Percentiles rank a stretch among this genome's conserved stretches.
phyloP scores from a whole-genome alignment of 1,284 basidiomycete genomes.

The Albatrellus sp. region DNA sequence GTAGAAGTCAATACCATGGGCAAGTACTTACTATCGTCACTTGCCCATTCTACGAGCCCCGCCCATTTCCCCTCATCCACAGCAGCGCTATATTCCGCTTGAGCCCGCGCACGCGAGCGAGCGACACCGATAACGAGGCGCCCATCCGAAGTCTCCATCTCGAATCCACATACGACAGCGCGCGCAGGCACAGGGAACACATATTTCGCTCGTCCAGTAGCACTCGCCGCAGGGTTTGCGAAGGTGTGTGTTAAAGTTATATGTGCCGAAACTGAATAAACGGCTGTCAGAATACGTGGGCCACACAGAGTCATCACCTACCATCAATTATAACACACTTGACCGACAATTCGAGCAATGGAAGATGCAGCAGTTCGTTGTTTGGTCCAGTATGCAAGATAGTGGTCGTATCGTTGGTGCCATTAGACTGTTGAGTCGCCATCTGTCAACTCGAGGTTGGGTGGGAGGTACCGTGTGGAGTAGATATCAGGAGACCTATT shows the following conservation, averaged over 20 bases:
- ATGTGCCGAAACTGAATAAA: conserved; percentile 31
- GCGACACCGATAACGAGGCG: conserved; percentile 30
- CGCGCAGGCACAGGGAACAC: conserved; percentile 46
- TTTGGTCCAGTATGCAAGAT: conserved; percentile 23
- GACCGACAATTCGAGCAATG: conserved; percentile 29
- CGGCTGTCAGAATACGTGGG: neutral
- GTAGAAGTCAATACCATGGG: neutral
- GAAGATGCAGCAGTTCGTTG: conserved; percentile 21
- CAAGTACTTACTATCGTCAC: conserved; percentile 34
- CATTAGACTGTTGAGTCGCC: too few species aligned
- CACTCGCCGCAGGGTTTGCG: conserved; percentile 22
- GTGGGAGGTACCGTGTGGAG: too few species aligned
- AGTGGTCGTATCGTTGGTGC: neutral
- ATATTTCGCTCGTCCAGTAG: conserved; percentile 36
- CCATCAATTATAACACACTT: conserved; percentile 34
- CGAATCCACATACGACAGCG: conserved; percentile 38
- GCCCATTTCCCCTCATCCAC: conserved; percentile 26
- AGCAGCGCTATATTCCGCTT: conserved; percentile 28
- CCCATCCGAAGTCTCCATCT: conserved; percentile 28
- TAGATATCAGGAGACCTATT: too few species aligned
- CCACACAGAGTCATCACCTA: conserved; percentile 13
- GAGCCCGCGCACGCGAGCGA: conserved; percentile 36
- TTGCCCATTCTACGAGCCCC: conserved; percentile 35
- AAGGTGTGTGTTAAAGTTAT: conserved; percentile 39
- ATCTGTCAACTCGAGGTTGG: too few species aligned